Percentiles rank a stretch among this genome's conserved stretches.
Evolutionary conservation across 805 yeast species (phyloP).

Genomic region (Candida silvicultrix): DNA sequence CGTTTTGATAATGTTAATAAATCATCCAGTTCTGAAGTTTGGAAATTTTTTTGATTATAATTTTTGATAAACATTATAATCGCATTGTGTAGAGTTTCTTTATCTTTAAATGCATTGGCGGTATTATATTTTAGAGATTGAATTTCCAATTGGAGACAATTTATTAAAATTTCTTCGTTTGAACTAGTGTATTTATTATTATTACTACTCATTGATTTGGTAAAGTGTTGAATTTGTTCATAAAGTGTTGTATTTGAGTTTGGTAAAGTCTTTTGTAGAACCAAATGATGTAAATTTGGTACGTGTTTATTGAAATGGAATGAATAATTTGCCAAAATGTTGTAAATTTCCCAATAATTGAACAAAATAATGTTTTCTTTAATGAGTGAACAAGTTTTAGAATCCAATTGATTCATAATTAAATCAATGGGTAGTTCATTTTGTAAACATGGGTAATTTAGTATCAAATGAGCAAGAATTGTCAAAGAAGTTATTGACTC

Average conservation of each 20-base stretch:
- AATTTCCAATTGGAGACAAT: constrained; percentile 10
- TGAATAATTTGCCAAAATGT: constrained; percentile 37
- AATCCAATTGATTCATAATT: constrained; percentile 43
- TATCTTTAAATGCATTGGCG: constrained; percentile 14
- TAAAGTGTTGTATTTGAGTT: background rate
- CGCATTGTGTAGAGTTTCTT: constrained; percentile 42
- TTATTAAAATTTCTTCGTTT: too few relatives aligned
- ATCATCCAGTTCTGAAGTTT: constrained; percentile 13
- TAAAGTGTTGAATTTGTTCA: too few relatives aligned
- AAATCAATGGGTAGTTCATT: constrained; percentile 36
- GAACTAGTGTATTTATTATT: too few relatives aligned
- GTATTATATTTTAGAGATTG: constrained; percentile 16
- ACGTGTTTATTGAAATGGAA: constrained; percentile 33
- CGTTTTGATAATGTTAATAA: constrained; percentile 40
- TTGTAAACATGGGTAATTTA: background rate
- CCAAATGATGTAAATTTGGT: constrained; percentile 28
- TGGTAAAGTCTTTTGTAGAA: constrained; percentile 8
- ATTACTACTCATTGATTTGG: background rate
- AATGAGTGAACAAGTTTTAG: constrained; percentile 26
- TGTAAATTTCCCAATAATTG: constrained; percentile 42
- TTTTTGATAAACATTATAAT: constrained; percentile 43
- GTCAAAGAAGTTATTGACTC: constrained; percentile 14
- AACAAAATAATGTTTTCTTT: constrained; percentile 5
- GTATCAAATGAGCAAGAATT: constrained; percentile 27
- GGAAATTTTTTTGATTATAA: constrained; percentile 11